Evolutionary conservation across 805 yeast genomes (phyloP), one percentile per base, ranked within the genome.

Genomic region (Schwanniomyces yamadae): DNA sequence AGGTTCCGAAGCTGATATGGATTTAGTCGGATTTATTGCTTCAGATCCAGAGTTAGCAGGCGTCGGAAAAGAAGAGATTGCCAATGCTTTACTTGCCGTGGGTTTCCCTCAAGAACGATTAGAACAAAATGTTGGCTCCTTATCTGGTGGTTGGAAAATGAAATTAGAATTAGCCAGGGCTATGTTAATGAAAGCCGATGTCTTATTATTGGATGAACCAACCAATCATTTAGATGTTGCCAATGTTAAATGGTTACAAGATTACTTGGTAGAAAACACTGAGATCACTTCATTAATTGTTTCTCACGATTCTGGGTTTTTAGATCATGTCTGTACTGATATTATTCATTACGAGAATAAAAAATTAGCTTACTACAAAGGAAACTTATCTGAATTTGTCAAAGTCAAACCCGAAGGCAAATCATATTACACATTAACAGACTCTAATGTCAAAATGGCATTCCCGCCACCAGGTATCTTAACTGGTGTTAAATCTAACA

Each of bases 111-210:
- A 84, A 38, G 91, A 82, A 57, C 81, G 96, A 70, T 78, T 95
- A 60, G 76, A 77, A 20, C 97, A 90, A 67, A 77, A 86, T 31
- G 96, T 93, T 39, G 96, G 96, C 25, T 86, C 97, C 2, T 71
- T 91, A 41, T 87, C 96, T 28, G 99, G 99, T 65, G 99, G 99
- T 63, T 91, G 99, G 99, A 93, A 93, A 69, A 91, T 91, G 99
- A 91, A 91, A 69, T 77, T 91, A 50, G 98, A 90, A 67, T 74
- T 91, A 55, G 99, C 98, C n/a, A 83, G 97, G 70, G 99, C 98
- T 23, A 90, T 91, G 96, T 73, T 91, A 50, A 86, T 89, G 88
- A 88, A 82, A 64, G 99, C 98, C 23, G 99, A 91, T 66, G 90
- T 91, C 37, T 75, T 91, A 54, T 73, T 91, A 50, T 75, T 91